A percentile compares a stretch with the other conserved stretches of the same genome.
phyloP scores from a whole-genome alignment of 805 yeast species.

The Metschnikowia drakensbergensis region DNA sequence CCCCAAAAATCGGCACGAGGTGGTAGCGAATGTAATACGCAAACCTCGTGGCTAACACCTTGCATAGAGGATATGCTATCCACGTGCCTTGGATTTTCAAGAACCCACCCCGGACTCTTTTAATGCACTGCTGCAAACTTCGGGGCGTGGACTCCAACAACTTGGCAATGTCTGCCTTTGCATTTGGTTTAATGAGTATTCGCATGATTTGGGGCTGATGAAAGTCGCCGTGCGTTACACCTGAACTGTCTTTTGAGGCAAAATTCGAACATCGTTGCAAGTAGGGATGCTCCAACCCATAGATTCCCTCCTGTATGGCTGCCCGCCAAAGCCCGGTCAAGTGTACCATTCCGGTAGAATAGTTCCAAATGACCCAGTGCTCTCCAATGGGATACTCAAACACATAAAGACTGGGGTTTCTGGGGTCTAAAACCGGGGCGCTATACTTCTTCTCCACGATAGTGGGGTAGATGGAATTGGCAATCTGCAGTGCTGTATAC shows the following conservation, averaged over 20 bases:
- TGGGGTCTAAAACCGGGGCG: conserved; percentile 63
- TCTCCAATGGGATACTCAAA: conserved; percentile 66
- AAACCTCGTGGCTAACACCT: conserved; percentile 63
- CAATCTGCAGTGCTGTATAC: background rate
- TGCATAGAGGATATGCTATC: conserved; percentile 72
- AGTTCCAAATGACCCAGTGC: conserved; percentile 84
- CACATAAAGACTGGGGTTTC: conserved; percentile 61
- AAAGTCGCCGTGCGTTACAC: background rate
- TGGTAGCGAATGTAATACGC: conserved; percentile 75
- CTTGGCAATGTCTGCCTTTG: conserved; percentile 76
- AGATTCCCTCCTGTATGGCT: conserved; percentile 19
- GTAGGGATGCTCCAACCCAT: background rate
- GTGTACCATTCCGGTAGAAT: conserved; percentile 79
- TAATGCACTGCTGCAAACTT: conserved; percentile 56
- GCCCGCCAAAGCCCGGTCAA: conserved; percentile 85
- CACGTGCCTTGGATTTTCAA: conserved; percentile 93
- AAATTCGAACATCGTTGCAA: background rate
- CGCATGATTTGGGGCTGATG: background rate
- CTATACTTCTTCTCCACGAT: conserved; percentile 50
- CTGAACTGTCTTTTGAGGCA: background rate
- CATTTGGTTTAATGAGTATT: conserved; percentile 13
- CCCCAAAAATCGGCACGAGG: conserved; percentile 77
- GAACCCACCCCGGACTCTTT: conserved; percentile 85
- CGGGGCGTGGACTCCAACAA: conserved; percentile 60
- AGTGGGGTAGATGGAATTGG: conserved; percentile 4